Evolutionary conservation across 1,139 yeast genomes (phyloP).

Genomic region (Taphrina deformans): DNA sequence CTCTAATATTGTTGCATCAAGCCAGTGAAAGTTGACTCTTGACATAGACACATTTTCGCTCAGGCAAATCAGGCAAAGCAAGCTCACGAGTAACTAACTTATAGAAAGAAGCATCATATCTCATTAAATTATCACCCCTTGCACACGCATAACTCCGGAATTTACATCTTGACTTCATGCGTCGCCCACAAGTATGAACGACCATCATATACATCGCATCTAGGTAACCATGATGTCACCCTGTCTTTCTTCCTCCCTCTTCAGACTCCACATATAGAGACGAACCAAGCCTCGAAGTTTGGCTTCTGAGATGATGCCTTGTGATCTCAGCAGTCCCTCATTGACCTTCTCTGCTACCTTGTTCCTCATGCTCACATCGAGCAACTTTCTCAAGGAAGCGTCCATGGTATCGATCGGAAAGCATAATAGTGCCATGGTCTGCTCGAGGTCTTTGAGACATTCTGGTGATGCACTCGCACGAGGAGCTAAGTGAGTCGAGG

Average conservation of each 20-base stretch:
- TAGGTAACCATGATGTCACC: constrained; percentile 4
- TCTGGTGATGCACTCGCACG: constrained; percentile 44
- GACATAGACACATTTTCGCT: too few relatives aligned
- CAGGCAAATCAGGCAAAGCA: too few relatives aligned
- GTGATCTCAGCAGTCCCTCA: constrained; percentile 45
- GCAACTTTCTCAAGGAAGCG: constrained; percentile 44
- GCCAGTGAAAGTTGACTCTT: too few relatives aligned
- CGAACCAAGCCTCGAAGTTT: constrained; percentile 44
- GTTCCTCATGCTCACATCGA: constrained; percentile 46
- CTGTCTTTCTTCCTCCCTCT: constrained; percentile 22
- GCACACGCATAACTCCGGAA: constrained; percentile 2
- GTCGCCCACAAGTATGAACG: not conserved
- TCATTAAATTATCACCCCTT: not conserved
- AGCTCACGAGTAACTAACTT: too few relatives aligned
- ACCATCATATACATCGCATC: too few relatives aligned
- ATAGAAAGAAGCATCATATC: not conserved
- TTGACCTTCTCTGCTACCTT: constrained; percentile 48
- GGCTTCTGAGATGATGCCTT: constrained; percentile 45
- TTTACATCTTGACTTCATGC: not conserved
- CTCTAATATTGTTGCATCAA: too few relatives aligned
- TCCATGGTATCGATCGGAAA: constrained; percentile 44
- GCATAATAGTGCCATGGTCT: constrained; percentile 49
- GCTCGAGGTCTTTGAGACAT: constrained; percentile 46
- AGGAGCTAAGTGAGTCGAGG: constrained; percentile 46
- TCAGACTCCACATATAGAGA: constrained; percentile 25